A percentile compares a stretch with the other conserved stretches of the same genome.
Conservation (phyloP, 306 rosid genomes). For the Lathyrus tuberosus region DNA sequence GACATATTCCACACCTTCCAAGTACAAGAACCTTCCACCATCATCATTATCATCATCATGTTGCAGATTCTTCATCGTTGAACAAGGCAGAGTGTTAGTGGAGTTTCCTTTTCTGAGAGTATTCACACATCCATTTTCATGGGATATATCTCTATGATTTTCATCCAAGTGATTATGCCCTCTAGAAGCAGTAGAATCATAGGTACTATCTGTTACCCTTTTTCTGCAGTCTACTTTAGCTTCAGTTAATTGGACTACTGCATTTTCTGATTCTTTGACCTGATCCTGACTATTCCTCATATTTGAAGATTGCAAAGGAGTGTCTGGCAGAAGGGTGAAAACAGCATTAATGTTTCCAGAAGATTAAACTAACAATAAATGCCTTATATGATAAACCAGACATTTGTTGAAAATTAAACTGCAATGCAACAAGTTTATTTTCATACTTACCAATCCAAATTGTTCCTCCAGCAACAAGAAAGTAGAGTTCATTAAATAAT, state of each 20-base stretch:
- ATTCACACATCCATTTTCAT: slow-evolving; percentile 43
- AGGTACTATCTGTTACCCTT: slow-evolving; percentile 42
- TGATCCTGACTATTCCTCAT: slow-evolving; percentile 47
- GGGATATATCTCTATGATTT: slow-evolving; percentile 27
- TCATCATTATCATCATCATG: slow-evolving; percentile 64
- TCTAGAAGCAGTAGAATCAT: slow-evolving; percentile 41
- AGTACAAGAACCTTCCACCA: slow-evolving; percentile 92
- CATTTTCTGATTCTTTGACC: slow-evolving; percentile 45
- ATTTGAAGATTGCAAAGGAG: slow-evolving; percentile 48
- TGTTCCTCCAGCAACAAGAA: slow-evolving; percentile 98
- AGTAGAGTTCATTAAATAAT: slow-evolving; percentile 94
- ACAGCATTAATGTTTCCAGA: slow-evolving; percentile 26
- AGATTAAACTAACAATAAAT: slow-evolving; percentile 10
- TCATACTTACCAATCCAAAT: slow-evolving; percentile 90
- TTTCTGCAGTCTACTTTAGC: slow-evolving; percentile 47
- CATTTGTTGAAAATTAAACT: slow-evolving; percentile 23
- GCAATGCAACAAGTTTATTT: slow-evolving; percentile 21
- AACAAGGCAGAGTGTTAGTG: slow-evolving; percentile 27
- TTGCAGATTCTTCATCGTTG: slow-evolving; percentile 41
- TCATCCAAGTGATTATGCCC: slow-evolving; percentile 45
- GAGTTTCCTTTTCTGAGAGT: slow-evolving; percentile 38
- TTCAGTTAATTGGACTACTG: slow-evolving; percentile 52
- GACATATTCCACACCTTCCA: slow-evolving; percentile 96
- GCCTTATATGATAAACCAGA: slow-evolving; percentile 29
- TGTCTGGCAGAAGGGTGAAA: slow-evolving; percentile 59